phyloP scores from a whole-genome alignment of 495 filamentous ascomycete genomes.

The Xylaria scruposa region DNA sequence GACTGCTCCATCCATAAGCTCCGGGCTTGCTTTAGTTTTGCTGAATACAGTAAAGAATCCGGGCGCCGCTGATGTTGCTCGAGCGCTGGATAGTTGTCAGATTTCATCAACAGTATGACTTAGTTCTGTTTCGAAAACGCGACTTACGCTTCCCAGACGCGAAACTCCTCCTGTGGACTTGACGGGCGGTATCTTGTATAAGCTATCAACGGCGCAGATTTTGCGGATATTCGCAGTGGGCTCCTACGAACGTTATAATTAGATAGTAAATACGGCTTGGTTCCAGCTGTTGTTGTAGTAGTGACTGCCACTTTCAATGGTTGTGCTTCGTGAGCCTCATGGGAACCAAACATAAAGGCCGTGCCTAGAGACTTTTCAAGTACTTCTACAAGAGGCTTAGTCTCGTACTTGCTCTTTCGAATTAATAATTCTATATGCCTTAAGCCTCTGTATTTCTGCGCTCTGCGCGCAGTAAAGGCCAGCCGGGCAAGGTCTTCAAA shows the following conservation, averaged over 20 bases:
- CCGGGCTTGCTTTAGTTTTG: slow-evolving; percentile 22
- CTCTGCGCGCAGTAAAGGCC: slow-evolving; percentile 46
- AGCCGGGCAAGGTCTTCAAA: slow-evolving; percentile 43
- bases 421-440: slow-evolving; percentile 32
- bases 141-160: slow-evolving; percentile 57
- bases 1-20: slow-evolving; percentile 25
- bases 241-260: neutral
- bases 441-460: slow-evolving; percentile 8
- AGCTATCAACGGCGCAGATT: slow-evolving; percentile 24
- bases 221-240: neutral
- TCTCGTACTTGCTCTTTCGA: slow-evolving; percentile 48
- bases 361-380: slow-evolving; percentile 41
- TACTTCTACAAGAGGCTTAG: slow-evolving; percentile 37
- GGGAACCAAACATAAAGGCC: slow-evolving; percentile 45
- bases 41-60: slow-evolving; percentile 49
- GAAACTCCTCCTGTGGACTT: slow-evolving; percentile 41
- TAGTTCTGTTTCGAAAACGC: neutral
- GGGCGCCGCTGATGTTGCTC: slow-evolving; percentile 57
- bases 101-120: neutral
- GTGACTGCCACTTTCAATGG: neutral
- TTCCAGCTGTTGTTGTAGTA: neutral
- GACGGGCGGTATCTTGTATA: neutral
- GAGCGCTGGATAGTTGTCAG: slow-evolving; percentile 38
- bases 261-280: neutral
- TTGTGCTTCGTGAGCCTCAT: neutral